Base-by-base conservation (phyloP, 495 filamentous ascomycete species). In the Glonium stellatum region DNA sequence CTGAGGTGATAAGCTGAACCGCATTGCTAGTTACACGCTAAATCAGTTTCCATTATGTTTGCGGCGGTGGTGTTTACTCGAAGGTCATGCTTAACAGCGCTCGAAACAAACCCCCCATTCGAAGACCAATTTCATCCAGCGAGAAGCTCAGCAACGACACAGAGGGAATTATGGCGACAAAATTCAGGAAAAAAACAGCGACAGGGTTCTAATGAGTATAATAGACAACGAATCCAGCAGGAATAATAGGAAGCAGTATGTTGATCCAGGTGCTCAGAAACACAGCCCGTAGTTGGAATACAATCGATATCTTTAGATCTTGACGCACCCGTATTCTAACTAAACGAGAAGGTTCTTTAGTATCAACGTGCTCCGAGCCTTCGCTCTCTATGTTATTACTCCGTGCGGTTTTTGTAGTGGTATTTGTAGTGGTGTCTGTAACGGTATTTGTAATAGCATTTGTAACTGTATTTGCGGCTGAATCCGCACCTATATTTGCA, bases 191-290 rank as follows among this genome's bases (percentile, higher is more conserved):
- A 36, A 65, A 65, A 6, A 42, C 56, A 15, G 41, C 39, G n/a
- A 48, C 44, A 2, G 58, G 39, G 51, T 35, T 55, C 15, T 48
- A 19, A 59, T 59, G 23, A 5, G 63, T 54, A 42, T 67, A 65
- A 15, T 65, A 35, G 10, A 67, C 62, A 0, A 49, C 62, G 41
- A 67, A 67, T 1, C 65, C 65, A 37, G 55, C 55, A 11, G 57
- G 54, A 10, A 64, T 46, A 6, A 62, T 35, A 3, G 22, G 19
- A 31, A 63, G 23, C n/a, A 62, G 49, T 12, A 52, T 11, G 27
- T 52, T 51, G n/a, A 41, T 12, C 57, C 57, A 59, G 21, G 34
- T 2, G 12, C 21, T 18, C 5, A 35, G 25, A 36, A 58, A 48
- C 1, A 50, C 21, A n/a, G 47, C 21, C 22, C 21, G 12, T 2